Conservation (phyloP, 2,329 filamentous ascomycete genomes). For the Fusarium incarnatum region DNA sequence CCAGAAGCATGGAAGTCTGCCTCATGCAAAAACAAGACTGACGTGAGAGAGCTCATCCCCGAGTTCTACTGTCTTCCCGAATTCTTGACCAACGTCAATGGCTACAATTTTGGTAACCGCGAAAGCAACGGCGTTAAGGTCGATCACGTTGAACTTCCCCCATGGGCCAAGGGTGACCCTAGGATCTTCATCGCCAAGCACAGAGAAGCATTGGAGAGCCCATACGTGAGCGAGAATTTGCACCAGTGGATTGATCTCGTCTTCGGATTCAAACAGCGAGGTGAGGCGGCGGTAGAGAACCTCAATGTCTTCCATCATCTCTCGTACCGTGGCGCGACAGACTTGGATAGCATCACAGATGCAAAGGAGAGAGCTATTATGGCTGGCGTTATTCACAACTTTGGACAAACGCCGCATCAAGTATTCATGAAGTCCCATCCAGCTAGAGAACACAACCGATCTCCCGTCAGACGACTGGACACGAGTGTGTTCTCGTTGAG, state of each 20-base stretch:
- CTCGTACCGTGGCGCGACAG: constrained; percentile 93
- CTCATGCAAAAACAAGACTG: constrained; percentile 88
- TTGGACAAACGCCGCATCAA: constrained; percentile 96
- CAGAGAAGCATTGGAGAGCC: constrained; percentile 93
- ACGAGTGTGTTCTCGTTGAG: constrained; percentile 80
- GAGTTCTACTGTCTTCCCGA: constrained; percentile 98
- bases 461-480: constrained; percentile 78
- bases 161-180: constrained; percentile 96
- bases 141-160: constrained; percentile 88
- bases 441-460: constrained; percentile 74
- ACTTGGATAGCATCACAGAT: constrained; percentile 91
- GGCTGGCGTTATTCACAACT: constrained; percentile 97
- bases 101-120: constrained; percentile 90
- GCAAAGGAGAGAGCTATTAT: constrained; percentile 87
- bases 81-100: constrained; percentile 92
- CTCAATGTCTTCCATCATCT: constrained; percentile 97
- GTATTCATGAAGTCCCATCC: constrained; percentile 88
- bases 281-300: constrained; percentile 89
- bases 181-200: constrained; percentile 96
- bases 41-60: constrained; percentile 93
- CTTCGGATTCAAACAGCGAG: constrained; percentile 93
- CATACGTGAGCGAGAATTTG: constrained; percentile 88
- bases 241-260: constrained; percentile 97
- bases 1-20: constrained; percentile 91
- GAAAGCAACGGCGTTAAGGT: constrained; percentile 85